phyloP scores from a whole-genome alignment of 2,329 filamentous ascomycete species.

The Didymella keratinophila region DNA sequence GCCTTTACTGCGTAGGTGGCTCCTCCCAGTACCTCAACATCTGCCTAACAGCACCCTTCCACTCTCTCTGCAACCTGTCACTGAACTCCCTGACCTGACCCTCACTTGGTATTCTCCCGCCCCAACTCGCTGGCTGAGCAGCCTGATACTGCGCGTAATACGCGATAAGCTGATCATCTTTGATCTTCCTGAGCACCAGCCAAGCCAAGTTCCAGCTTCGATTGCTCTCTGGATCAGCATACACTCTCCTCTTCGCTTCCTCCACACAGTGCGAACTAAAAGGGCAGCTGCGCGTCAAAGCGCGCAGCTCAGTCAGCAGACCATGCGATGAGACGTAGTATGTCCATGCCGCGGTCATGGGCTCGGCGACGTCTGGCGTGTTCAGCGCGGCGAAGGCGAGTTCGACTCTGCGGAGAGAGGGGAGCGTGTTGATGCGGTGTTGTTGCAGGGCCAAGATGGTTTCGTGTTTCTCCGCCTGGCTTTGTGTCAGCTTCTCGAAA shows the following conservation, averaged over 20 bases:
- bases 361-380: conserved; percentile 66
- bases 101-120: conserved; percentile 62
- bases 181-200: conserved; percentile 72
- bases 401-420: conserved; percentile 75
- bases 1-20: conserved; percentile 55
- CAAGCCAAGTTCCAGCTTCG: conserved; percentile 80
- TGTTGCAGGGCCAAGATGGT: conserved; percentile 70
- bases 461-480: conserved; percentile 58
- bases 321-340: conserved; percentile 76
- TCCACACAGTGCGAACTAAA: conserved; percentile 70
- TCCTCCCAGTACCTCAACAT: conserved; percentile 74
- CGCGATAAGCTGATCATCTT: conserved; percentile 70
- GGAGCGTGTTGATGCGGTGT: conserved; percentile 76
- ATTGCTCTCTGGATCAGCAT: conserved; percentile 69
- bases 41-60: conserved; percentile 68
- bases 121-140: conserved; percentile 74
- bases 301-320: conserved; percentile 73
- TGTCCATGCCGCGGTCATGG: conserved; percentile 75
- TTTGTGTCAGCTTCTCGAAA: background rate
- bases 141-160: conserved; percentile 69
- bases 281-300: conserved; percentile 71
- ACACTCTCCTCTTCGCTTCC: conserved; percentile 71
- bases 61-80: conserved; percentile 70
- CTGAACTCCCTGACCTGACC: conserved; percentile 67
- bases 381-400: conserved; percentile 67